These are phyloP conservation scores for Cladophialophora bantiana DNA, from an alignment of 2,329 filamentous ascomycete genomes.

Conservation along the genomic window DNA sequence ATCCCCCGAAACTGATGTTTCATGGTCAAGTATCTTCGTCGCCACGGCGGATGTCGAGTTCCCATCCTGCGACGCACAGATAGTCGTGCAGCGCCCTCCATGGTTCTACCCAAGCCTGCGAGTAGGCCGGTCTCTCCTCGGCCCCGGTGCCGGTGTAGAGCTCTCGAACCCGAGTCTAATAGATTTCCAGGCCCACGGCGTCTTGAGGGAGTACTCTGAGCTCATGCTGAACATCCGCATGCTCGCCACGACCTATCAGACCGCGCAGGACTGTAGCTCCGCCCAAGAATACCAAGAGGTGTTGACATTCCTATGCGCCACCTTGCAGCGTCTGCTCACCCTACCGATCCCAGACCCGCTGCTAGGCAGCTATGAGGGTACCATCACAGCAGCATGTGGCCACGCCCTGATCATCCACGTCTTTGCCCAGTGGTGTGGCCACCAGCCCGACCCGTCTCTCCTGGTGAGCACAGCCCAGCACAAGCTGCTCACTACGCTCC, in stretches of 20 bases:
- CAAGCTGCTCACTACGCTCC: constrained; percentile 13
- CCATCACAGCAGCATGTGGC: constrained; percentile 18
- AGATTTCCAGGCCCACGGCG: constrained; percentile 19
- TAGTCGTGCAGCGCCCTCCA: constrained; percentile 12
- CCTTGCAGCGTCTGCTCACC: constrained; percentile 23
- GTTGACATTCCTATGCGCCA: constrained; percentile 18
- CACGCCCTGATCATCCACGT: constrained; percentile 24
- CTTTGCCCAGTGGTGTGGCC: constrained; percentile 20
- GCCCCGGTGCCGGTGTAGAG: background rate
- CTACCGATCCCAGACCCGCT: constrained; percentile 13
- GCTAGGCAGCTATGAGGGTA: constrained; percentile 13
- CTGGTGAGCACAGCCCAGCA: constrained; percentile 22
- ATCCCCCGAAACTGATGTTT: background rate
- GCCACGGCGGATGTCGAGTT: constrained; percentile 20
- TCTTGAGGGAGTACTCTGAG: constrained; percentile 12
- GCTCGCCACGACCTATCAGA: constrained; percentile 21
- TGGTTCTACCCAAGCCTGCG: constrained; percentile 23
- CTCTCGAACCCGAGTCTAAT: constrained; percentile 16
- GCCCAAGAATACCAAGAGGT: constrained; percentile 21
- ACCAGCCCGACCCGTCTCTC: constrained; percentile 22
- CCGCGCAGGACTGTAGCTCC: constrained; percentile 21
- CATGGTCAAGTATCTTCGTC: constrained; percentile 14
- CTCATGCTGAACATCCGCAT: constrained; percentile 25
- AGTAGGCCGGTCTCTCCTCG: background rate
- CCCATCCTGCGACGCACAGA: constrained; percentile 11